Evolutionary conservation across 352 stramenopile genomes (phyloP).

Genomic region (Globisporangium spiculum): DNA sequence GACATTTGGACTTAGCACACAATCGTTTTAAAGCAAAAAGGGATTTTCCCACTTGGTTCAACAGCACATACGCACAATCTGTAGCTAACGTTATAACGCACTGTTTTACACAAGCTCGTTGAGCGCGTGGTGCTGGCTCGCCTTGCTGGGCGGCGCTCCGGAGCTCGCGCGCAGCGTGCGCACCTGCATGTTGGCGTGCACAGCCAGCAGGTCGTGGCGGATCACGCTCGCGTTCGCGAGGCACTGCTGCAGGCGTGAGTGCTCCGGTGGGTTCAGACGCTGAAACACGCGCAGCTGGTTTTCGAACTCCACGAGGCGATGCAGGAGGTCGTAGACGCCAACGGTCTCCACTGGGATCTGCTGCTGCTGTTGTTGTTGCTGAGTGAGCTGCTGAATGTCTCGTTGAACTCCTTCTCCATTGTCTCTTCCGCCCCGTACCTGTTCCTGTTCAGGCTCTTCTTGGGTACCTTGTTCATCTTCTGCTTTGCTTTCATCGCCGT

Average conservation of each 20-base stretch:
- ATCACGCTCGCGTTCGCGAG: slow-evolving; percentile 17
- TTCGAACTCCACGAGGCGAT: slow-evolving; percentile 12
- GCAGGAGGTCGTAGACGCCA: slow-evolving; percentile 10
- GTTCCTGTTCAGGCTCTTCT: neutral
- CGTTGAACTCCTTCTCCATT: neutral
- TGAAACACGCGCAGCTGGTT: slow-evolving; percentile 10
- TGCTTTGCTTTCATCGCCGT: neutral
- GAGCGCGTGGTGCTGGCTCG: neutral
- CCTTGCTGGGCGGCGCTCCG: neutral
- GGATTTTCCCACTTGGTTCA: neutral
- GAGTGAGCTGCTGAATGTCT: neutral
- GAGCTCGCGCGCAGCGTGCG: slow-evolving; percentile 15
- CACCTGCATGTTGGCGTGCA: slow-evolving; percentile 18
- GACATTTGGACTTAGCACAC: neutral
- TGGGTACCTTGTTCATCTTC: neutral
- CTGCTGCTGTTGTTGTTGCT: neutral
- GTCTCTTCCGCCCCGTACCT: too few species aligned
- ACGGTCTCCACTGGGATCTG: neutral
- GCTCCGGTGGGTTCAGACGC: slow-evolving; percentile 6
- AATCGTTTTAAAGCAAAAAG: neutral
- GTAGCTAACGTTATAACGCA: neutral
- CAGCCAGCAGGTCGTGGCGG: slow-evolving; percentile 17
- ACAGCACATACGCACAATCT: neutral
- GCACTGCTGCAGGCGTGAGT: slow-evolving; percentile 14
- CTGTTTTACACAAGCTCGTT: slow-evolving; percentile 5